phyloP scores from a whole-genome alignment of 169 alveolate genomes.

The Blepharisma undulans region DNA sequence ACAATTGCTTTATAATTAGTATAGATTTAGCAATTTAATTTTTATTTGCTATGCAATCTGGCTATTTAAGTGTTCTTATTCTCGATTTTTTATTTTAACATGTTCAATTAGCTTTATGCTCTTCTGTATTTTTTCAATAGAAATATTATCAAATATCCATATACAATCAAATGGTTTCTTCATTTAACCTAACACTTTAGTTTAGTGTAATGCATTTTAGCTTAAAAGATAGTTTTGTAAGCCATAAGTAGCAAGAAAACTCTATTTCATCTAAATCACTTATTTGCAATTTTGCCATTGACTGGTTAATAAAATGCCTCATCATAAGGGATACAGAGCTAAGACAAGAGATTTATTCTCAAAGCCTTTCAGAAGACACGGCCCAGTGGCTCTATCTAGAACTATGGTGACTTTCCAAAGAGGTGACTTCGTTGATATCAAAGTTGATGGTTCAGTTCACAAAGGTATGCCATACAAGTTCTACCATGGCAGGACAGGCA shows the following conservation, averaged over 20 bases:
- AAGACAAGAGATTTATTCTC: conserved; percentile 98
- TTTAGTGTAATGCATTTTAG: too few species aligned
- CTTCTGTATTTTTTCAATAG: too few species aligned
- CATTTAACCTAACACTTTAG: too few species aligned
- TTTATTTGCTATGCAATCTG: neutral
- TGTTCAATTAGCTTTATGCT: too few species aligned
- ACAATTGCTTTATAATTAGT: neutral
- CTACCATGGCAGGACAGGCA: conserved; percentile 99
- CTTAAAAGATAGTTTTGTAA: too few species aligned
- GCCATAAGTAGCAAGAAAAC: neutral
- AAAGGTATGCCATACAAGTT: conserved; percentile 98
- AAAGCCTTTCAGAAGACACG: conserved; percentile 95
- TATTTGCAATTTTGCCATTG: neutral
- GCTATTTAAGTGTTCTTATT: neutral
- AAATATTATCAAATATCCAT: too few species aligned
- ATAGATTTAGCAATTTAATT: neutral
- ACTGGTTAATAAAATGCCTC: conserved; percentile 15
- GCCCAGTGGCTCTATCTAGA: conserved; percentile 93
- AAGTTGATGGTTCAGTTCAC: conserved; percentile 96
- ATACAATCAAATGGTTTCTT: too few species aligned
- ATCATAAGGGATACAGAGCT: conserved; percentile 93
- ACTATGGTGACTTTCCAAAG: conserved; percentile 91
- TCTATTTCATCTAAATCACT: neutral
- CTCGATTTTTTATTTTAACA: too few species aligned
- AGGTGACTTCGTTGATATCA: conserved; percentile 98